Evolutionary conservation across 148 eudicot species (phyloP), one percentile per base, ranked within the genome.

Genomic region (Dysphania ambrosioides): DNA sequence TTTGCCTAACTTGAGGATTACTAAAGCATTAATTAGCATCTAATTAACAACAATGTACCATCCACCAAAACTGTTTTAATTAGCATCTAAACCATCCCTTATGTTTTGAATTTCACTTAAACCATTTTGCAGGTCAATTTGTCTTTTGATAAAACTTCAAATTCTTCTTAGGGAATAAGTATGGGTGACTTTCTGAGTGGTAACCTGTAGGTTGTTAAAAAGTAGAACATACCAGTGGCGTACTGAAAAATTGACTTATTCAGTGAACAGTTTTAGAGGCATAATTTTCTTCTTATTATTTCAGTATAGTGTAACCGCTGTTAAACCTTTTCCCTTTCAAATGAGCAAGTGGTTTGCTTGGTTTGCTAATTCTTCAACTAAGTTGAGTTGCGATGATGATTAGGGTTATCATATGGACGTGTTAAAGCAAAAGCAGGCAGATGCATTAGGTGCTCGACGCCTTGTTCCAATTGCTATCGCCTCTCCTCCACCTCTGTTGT

Each of bases 321-420:
- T 56, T 7, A 8, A 31, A 1, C 16, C 19, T n/a, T n/a, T 5
- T 10, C 16, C 9, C 47, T 36, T 42, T 42, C 9, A 9, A 42
- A 62, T 2, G 49, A 42, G 32, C 1, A 62, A 4, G 1, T 62
- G 2, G 36, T 34, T 35, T 23, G 7, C 27, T 65, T n/a, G 47
- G 12, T 21, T 36, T 36, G n/a, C 23, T 36, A 1, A 65, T 34
- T 26, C 29, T 19, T 9, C 44, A 13, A 2, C 59, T 49, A 35
- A 64, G 64, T 29, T 63, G 13, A 38, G 30, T 67, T 61, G 64
- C 42, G 63, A 47, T 61, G 36, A 75, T 80, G 6, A 59, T 72
- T 88, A 93, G 98, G 97, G 91, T 49, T 93, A 93, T 78, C 98
- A 93, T 79, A 87, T 87, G 81, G 95, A 88, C 51, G 75, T 89